Evolutionary conservation across 2,329 filamentous ascomycete genomes (phyloP), one percentile per base, ranked within the genome.

Genomic region (Hawksworthiomyces lignivorus): DNA sequence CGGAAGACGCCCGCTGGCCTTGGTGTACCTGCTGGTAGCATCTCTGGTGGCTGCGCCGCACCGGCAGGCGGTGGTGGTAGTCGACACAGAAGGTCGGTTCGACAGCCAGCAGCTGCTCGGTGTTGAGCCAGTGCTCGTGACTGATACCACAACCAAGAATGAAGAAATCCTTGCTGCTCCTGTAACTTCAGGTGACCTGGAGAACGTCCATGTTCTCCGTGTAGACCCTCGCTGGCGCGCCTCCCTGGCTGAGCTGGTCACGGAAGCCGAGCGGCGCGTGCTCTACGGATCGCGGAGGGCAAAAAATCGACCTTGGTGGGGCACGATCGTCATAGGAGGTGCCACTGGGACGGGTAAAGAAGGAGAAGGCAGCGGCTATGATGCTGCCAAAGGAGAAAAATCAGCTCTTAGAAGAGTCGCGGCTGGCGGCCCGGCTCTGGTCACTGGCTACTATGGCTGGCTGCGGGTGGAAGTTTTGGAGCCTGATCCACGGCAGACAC

Each of bases 51-150:
- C 65, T 0, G 48, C 64, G 5, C 71, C 73, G 9, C 59, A 69
- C 38, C 49, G 52, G 24, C 70, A 73, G 52, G 60, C 72, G 7
- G 54, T 82, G 7, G 60, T 73, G 1, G 50, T 82, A 7, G 52
- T 82, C 36, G 78, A 82, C 50, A 54, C 70, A 2, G 73, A 77
- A 34, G 62, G 62, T 8, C 65, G 67, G 8, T 82, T 82, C 48
- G 74, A 80, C 44, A 58, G 68, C 3, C 68, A 67, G 7, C 62
- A 68, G 3, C 60, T 78, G 7, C 38, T 70, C 54, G 51, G 42
- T 41, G 44, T 31, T 44, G 49, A 7, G 27, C 12, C 45, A 32
- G 15, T 47, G 35, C 19, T 39, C 6, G 35, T n/a, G 12, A 6
- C 15, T 20, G 32, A 10, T 12, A n/a, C 10, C 11, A 27, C 17